Percentiles rank a stretch among this genome's conserved stretches.
These are phyloP conservation scores for Odonthalia washingtoniensis DNA, from an alignment of 31 red algal genomes.

Conservation along the genomic window DNA sequence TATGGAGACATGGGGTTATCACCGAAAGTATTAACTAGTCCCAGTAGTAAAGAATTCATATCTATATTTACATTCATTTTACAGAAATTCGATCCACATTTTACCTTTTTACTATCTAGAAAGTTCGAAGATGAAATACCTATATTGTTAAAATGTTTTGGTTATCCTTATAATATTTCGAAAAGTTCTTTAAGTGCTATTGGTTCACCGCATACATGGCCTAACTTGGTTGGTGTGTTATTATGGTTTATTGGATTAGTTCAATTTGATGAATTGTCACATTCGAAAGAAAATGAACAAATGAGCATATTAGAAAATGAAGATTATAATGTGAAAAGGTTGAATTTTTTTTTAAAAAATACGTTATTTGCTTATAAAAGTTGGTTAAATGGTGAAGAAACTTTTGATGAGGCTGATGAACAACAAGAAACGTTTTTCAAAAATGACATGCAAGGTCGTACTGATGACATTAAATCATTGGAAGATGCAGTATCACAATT, in stretches of 20 bases:
- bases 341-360: constrained; percentile 84
- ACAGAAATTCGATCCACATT: constrained; percentile 84
- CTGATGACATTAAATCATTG: constrained; percentile 56
- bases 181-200: constrained; percentile 88
- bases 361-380: constrained; percentile 72
- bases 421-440: constrained; percentile 61
- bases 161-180: constrained; percentile 89
- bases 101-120: constrained; percentile 71
- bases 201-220: constrained; percentile 97
- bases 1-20: constrained; percentile 92
- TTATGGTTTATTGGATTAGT: constrained; percentile 84
- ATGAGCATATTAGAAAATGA: constrained; percentile 23
- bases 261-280: constrained; percentile 57
- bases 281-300: constrained; percentile 2
- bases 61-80: constrained; percentile 89
- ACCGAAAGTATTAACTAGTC: constrained; percentile 85
- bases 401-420: constrained; percentile 56
- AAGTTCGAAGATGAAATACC: constrained; percentile 94
- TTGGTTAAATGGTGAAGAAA: constrained; percentile 73
- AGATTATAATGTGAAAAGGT: constrained; percentile 51
- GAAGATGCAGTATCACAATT: constrained; percentile 40
- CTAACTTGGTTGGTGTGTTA: constrained; percentile 84
- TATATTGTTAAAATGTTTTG: constrained; percentile 53
- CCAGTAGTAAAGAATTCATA: constrained; percentile 86
- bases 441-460: constrained; percentile 50